phyloP scores from a whole-genome alignment of 1,284 basidiomycete species.

The Boletus semigastroideus region DNA sequence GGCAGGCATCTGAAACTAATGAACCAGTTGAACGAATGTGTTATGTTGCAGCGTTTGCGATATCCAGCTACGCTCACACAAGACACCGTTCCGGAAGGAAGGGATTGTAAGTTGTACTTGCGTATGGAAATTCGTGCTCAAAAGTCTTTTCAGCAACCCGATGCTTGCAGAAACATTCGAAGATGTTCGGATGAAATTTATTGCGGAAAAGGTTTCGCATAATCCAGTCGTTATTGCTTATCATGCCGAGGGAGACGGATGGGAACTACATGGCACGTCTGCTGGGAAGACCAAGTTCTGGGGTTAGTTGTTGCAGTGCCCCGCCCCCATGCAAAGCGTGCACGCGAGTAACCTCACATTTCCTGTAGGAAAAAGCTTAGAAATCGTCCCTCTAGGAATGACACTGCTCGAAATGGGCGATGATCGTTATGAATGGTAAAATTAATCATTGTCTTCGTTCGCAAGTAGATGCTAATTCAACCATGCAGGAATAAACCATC shows the following conservation, averaged over 20 bases:
- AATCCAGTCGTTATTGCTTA: slow-evolving; percentile 83
- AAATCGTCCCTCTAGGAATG: slow-evolving; percentile 76
- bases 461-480: slow-evolving; percentile 2
- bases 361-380: slow-evolving; percentile 73
- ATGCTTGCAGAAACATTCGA: slow-evolving; percentile 91
- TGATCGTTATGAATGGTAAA: slow-evolving; percentile 69
- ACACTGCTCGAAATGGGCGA: slow-evolving; percentile 63
- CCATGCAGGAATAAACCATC: slow-evolving; percentile 74
- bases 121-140: slow-evolving; percentile 3
- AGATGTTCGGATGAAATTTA: slow-evolving; percentile 73
- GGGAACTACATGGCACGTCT: slow-evolving; percentile 72
- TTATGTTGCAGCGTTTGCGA: slow-evolving; percentile 79
- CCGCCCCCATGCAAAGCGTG: slow-evolving; percentile 15
- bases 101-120: slow-evolving; percentile 66
- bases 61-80: slow-evolving; percentile 83
- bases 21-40: slow-evolving; percentile 74
- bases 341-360: slow-evolving; percentile 14
- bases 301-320: slow-evolving; percentile 50
- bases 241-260: slow-evolving; percentile 76
- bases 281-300: slow-evolving; percentile 87
- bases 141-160: slow-evolving; percentile 60
- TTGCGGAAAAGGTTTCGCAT: slow-evolving; percentile 88
- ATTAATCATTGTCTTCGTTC: background rate
- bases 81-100: slow-evolving; percentile 79
- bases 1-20: slow-evolving; percentile 60